Evolutionary conservation across 2,329 filamentous ascomycete genomes (phyloP).

Genomic region (Cladobotryum mycophilum): DNA sequence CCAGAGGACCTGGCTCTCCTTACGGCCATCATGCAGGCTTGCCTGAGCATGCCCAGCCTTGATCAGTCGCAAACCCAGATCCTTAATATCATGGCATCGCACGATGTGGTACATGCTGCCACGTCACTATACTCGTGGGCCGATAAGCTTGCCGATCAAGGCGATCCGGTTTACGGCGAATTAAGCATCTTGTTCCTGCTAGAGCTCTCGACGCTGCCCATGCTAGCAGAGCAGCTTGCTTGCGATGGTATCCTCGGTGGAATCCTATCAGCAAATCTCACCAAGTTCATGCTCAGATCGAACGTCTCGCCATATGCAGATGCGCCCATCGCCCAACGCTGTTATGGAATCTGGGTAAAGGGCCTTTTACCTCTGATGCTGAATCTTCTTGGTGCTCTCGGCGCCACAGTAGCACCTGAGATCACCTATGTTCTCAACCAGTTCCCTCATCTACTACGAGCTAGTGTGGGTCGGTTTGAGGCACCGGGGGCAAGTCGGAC

Average conservation of each 20-base stretch:
- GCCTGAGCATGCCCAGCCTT: conserved; percentile 70
- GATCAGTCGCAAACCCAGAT: conserved; percentile 66
- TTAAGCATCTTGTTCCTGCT: conserved; percentile 84
- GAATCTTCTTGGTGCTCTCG: conserved; percentile 78
- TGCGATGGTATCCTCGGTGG: conserved; percentile 78
- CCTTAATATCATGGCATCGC: conserved; percentile 60
- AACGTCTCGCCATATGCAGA: conserved; percentile 75
- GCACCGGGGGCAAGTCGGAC: conserved; percentile 50
- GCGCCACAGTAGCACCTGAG: conserved; percentile 74
- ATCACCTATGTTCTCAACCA: conserved; percentile 83
- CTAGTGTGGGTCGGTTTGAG: conserved; percentile 68
- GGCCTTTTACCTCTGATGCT: conserved; percentile 83
- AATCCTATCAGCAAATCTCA: conserved; percentile 71
- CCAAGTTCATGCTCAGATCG: conserved; percentile 65
- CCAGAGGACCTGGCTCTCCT: conserved; percentile 82
- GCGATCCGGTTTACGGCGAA: conserved; percentile 88
- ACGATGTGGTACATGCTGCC: conserved; percentile 73
- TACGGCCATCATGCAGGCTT: conserved; percentile 81
- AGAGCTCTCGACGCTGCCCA: conserved; percentile 73
- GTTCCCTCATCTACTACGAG: conserved; percentile 71
- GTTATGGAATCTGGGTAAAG: conserved; percentile 86
- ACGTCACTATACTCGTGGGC: conserved; percentile 91
- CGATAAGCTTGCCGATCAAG: conserved; percentile 68
- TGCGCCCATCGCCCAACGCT: conserved; percentile 58
- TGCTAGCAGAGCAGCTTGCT: conserved; percentile 83